Base-by-base conservation (phyloP, 306 rosid genomes). In the Potentilla sterilis region DNA sequence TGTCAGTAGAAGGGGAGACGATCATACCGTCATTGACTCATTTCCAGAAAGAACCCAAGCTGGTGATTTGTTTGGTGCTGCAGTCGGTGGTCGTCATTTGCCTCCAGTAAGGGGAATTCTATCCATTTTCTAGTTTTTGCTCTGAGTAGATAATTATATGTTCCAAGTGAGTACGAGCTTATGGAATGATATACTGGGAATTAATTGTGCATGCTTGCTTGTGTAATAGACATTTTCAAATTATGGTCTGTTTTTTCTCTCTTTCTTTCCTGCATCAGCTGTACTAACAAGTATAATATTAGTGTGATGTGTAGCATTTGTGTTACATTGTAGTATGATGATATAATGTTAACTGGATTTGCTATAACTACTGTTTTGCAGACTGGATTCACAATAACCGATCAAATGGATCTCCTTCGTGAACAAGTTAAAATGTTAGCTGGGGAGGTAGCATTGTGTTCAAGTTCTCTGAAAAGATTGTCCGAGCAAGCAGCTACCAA, bases 361-460 rank as follows among this genome's bases (percentile, higher is more conserved):
- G 74, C 69, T 71, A 40, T 35, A 64, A 73, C 81, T 74, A 76
- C 46, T 74, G 14, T 81, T 70, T 69, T 72, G 80, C 86, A 92
- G 97, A 81, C 91, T 79, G 97, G 97, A 71, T 85, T 88, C 59
- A 92, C 97, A 24, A 79, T 90, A 79, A 87, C 88, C 15, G 97
- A 92, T 81, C 96, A 92, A 82, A 90, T 92, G 91, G 97, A 92
- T 85, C 93, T 92, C 80, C 88, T 88, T 46, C 88, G 87, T 69
- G 97, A 92, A 82, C 97, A 90, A 88, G 89, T 90, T 67, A 92
- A 92, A 78, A 90, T 92, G 90, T 82, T 90, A 83, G 96, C 97
- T 48, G 96, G 93, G 52, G 97, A 92, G 85, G 92, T 92, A 85
- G 97, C 97, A 52, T 81, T 92, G 28, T 87, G 91, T 81, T 79